phyloP scores from a whole-genome alignment of 306 rosid genomes.

The Datisca glomerata region DNA sequence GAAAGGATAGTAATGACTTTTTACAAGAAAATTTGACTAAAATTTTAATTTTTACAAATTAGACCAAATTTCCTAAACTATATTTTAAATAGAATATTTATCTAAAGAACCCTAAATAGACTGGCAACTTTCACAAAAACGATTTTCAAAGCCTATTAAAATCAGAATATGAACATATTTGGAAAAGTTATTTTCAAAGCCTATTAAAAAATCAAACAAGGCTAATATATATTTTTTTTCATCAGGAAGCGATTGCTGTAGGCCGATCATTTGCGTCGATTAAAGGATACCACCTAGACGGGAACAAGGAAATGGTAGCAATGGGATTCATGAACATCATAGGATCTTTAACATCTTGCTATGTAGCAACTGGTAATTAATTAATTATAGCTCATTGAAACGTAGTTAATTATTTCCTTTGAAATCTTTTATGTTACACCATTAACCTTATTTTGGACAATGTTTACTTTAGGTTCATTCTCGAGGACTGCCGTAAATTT shows the following conservation, averaged over 20 bases:
- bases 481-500: conserved; percentile 44
- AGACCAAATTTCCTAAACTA: too few species aligned
- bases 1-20: too few species aligned
- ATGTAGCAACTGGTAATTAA: conserved; percentile 92
- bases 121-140: neutral
- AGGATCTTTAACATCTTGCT: conserved; percentile 84
- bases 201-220: too few species aligned
- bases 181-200: too few species aligned
- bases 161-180: too few species aligned
- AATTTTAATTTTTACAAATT: too few species aligned
- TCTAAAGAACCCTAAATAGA: too few species aligned
- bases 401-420: too few species aligned
- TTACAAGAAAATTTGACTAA: too few species aligned
- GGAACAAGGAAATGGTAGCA: conserved; percentile 86
- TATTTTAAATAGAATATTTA: too few species aligned
- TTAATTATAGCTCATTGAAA: too few species aligned
- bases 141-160: neutral
- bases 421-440: too few species aligned
- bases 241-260: conserved; percentile 70
- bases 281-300: conserved; percentile 82
- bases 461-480: conserved; percentile 28
- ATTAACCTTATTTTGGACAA: neutral
- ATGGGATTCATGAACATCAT: conserved; percentile 83
- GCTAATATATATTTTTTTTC: neutral
- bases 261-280: conserved; percentile 85